Conservation (phyloP, 768 basidiomycete species). For the Gloeophyllum trabeum region DNA sequence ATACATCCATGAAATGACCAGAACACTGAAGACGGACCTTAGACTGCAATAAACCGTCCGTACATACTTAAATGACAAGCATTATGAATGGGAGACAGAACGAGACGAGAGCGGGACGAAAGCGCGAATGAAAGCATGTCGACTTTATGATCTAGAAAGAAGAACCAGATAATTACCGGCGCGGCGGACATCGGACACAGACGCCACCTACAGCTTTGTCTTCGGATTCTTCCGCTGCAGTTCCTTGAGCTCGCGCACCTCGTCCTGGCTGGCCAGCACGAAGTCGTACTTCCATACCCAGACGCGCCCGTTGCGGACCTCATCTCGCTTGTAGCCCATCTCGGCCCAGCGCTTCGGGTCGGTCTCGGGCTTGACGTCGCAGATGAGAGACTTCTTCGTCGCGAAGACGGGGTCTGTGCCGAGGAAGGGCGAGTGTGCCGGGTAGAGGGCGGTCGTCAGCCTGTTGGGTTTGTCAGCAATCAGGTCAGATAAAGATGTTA, state of each 20-base stretch:
- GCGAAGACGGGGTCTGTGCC: constrained; percentile 24
- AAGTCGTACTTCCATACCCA: constrained; percentile 22
- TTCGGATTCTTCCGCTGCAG: too few species aligned
- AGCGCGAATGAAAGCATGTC: too few species aligned
- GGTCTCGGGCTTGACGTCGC: constrained; percentile 15
- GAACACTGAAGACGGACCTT: too few species aligned
- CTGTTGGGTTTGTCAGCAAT: constrained; percentile 7
- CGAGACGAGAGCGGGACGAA: too few species aligned
- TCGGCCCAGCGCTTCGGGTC: constrained; percentile 16
- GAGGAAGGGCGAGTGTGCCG: constrained; percentile 22
- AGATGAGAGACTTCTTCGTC: constrained; percentile 22
- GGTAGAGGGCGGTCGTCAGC: constrained; percentile 21
- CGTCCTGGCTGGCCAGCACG: constrained; percentile 16
- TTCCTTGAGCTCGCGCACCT: constrained; percentile 17
- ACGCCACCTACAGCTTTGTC: not conserved
- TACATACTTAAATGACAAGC: too few species aligned
- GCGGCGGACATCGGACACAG: too few species aligned
- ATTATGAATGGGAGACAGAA: too few species aligned
- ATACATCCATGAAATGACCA: too few species aligned
- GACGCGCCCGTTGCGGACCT: constrained; percentile 18
- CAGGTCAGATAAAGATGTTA: too few species aligned
- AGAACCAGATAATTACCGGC: too few species aligned
- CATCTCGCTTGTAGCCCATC: constrained; percentile 18
- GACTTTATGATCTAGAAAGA: too few species aligned
- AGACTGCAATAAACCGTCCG: too few species aligned